Conservation (phyloP, 1,284 basidiomycete species). For the Puccinia sorghi region DNA sequence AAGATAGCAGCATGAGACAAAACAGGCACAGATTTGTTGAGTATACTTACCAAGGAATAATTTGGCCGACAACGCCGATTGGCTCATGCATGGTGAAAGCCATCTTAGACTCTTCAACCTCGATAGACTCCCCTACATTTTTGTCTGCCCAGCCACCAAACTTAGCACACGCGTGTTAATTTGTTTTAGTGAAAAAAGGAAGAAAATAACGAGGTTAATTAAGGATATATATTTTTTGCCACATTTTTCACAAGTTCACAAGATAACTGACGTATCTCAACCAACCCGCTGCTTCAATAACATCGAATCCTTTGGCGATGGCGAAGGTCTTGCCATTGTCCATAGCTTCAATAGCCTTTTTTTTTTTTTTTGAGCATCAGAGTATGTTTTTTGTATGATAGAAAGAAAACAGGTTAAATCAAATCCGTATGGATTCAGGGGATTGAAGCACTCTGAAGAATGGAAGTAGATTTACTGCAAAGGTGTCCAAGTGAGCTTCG, state of each 20-base stretch:
- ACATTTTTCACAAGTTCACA: not conserved
- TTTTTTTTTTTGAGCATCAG: not conserved
- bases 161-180: constrained; percentile 60
- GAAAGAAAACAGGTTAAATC: constrained; percentile 63
- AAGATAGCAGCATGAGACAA: constrained; percentile 74
- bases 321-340: constrained; percentile 79
- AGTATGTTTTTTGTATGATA: constrained; percentile 62
- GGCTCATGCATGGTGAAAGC: constrained; percentile 86
- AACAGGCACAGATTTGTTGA: constrained; percentile 58
- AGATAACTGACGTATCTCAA: constrained; percentile 55
- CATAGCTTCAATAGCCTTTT: constrained; percentile 59
- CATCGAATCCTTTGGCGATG: constrained; percentile 72
- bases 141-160: constrained; percentile 72
- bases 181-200: not conserved
- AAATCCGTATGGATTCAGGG: not conserved
- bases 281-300: constrained; percentile 67
- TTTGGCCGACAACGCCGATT: constrained; percentile 88
- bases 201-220: not conserved
- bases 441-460: not conserved
- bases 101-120: constrained; percentile 76
- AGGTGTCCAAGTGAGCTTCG: constrained; percentile 70
- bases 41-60: constrained; percentile 64
- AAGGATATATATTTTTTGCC: not conserved
- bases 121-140: constrained; percentile 76
- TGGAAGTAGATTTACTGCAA: constrained; percentile 58